Percentiles rank a stretch among this genome's conserved stretches.
These are phyloP conservation scores for Acanthamoeba castellanii DNA, from an alignment of 208 protist genomes.

Conservation along the genomic window DNA sequence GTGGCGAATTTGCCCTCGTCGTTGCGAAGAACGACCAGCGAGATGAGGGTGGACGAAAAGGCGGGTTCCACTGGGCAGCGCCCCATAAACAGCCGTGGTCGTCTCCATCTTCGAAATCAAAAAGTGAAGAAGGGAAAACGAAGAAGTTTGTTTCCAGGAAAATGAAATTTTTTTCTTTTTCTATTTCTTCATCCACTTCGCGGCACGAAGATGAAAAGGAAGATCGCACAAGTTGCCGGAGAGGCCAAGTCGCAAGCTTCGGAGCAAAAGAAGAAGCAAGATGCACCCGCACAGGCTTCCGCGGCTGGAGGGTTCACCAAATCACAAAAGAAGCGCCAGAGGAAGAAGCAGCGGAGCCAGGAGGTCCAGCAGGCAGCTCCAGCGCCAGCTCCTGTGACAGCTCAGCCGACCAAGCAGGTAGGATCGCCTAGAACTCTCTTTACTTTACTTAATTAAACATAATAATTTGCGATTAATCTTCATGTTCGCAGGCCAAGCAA, in stretches of 20 bases:
- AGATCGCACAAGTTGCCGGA: background rate
- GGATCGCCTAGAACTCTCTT: background rate
- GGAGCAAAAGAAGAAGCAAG: background rate
- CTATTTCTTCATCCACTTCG: too few relatives aligned
- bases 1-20: constrained; percentile 30
- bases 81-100: background rate
- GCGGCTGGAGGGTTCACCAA: background rate
- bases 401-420: background rate
- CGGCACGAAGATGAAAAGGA: constrained; percentile 41
- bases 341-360: constrained; percentile 8
- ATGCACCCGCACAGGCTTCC: background rate
- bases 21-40: constrained; percentile 41
- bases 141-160: background rate
- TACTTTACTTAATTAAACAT: too few relatives aligned
- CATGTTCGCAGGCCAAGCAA: background rate
- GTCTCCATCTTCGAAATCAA: background rate
- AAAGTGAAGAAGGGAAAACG: background rate
- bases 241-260: background rate
- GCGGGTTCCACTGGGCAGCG: background rate
- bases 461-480: too few relatives aligned
- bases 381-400: background rate
- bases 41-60: constrained; percentile 34
- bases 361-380: background rate
- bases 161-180: background rate
- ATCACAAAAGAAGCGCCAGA: constrained; percentile 39